Percentiles rank a stretch among this genome's conserved stretches.
Evolutionary conservation across 441 rosid genomes (phyloP).

Genomic region (Syzygium syzygioides): DNA sequence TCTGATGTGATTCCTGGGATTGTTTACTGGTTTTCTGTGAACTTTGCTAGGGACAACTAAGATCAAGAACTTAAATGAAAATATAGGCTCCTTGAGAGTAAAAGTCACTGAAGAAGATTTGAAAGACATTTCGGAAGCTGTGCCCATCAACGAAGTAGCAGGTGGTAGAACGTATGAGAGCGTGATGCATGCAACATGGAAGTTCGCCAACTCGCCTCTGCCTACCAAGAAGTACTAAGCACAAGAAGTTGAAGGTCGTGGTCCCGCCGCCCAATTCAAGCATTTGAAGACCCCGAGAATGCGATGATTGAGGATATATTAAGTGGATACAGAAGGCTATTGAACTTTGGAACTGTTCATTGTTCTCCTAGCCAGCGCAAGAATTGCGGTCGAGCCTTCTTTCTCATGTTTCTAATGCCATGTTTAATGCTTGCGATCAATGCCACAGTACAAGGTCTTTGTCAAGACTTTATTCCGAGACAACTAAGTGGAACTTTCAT

Average conservation of each 20-base stretch:
- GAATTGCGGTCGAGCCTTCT: background rate
- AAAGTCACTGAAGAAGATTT: background rate
- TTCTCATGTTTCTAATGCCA: background rate
- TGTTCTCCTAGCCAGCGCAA: background rate
- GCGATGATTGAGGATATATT: background rate
- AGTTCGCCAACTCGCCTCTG: conserved; percentile 26
- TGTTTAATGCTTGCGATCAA: background rate
- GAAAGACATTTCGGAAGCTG: conserved; percentile 3
- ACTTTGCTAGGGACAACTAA: background rate
- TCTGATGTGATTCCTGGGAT: background rate
- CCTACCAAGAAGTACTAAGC: background rate
- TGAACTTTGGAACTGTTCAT: background rate
- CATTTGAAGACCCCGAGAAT: background rate
- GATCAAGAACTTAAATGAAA: conserved; percentile 1
- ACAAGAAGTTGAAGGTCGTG: background rate
- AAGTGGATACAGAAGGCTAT: background rate
- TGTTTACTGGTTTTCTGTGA: background rate
- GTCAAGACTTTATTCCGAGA: background rate
- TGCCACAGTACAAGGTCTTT: background rate
- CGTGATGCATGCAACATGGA: conserved; percentile 15
- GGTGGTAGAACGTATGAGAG: conserved; percentile 20
- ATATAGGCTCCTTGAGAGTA: background rate
- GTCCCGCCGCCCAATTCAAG: background rate
- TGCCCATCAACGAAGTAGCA: conserved; percentile 8
- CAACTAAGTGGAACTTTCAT: background rate